Base-by-base conservation (phyloP, 2,329 filamentous ascomycete species). In the Beauveria scarabaeidicola region DNA sequence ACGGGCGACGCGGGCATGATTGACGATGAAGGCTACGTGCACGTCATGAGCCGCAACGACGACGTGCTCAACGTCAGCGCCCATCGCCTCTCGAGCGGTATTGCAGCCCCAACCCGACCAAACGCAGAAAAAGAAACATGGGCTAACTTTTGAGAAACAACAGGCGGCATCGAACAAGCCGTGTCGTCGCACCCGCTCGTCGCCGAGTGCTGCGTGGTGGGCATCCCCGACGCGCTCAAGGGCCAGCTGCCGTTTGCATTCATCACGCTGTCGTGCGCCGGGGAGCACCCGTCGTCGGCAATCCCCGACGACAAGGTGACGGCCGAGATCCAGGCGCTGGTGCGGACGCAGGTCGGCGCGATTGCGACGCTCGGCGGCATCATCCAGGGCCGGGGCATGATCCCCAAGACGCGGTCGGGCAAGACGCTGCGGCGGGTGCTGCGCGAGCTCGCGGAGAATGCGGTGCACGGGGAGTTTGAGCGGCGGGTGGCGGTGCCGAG, bases 1-100 rank as follows among this genome's bases (percentile, higher is more conserved):
- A 97, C 92, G 0, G 93, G 92, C 2, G 92, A 97, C 70, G 88
- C 91, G 0, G 92, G 93, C 0, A 86, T 91, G 78, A 85, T 97
- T 60, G 92, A 97, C 69, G 72, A 81, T 15, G 86, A 93, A 44
- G 83, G 83, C 5, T 86, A 86, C 66, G 79, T 86, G 44, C 80
- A 82, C 64, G 82, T 87, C 65, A 85, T 86, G 83, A 81, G 81
- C 44, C 75, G 84, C 44, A 80, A 77, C 36, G 92, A 97, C 74
- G 92, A 97, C 71, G 88, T 97, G 61, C 91, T 97, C 69, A 97
- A 97, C 69, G 92, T 96, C n/a, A 92, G 91, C 44, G 91, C 92
- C 5, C 92, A 97, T 75, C 84, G 92, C 15, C 86, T 97, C 62
- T 93, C 89, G 63, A 96, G 91, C 11, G 90, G 89, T 89, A 77